A percentile compares a stretch with the other conserved stretches of the same genome.
Evolutionary conservation across 257 asterid species (phyloP).

Genomic region (Eustoma russellianum): DNA sequence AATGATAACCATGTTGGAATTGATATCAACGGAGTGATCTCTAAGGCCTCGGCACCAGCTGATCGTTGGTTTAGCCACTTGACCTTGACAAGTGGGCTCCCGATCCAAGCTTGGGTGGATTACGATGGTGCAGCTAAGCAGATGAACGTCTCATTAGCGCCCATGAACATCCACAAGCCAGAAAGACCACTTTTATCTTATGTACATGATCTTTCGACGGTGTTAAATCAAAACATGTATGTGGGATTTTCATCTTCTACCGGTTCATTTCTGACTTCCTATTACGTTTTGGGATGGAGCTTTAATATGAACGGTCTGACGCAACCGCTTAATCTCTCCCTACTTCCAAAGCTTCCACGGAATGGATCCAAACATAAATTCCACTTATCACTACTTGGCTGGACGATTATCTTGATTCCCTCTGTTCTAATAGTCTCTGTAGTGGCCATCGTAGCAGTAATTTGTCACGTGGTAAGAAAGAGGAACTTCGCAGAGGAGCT

Average conservation of each 20-base stretch:
- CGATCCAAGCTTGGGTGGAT: constrained; percentile 17
- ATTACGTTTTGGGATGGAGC: constrained; percentile 20
- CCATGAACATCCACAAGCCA: constrained; percentile 3
- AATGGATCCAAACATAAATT: neutral
- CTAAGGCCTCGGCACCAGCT: constrained; percentile 5
- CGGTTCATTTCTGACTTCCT: neutral
- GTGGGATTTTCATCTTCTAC: constrained; percentile 15
- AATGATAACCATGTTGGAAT: constrained; percentile 21
- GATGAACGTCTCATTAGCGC: constrained; percentile 17
- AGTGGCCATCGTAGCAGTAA: neutral
- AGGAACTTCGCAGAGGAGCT: constrained; percentile 13
- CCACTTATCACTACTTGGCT: neutral
- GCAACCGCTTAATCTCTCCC: constrained; percentile 3
- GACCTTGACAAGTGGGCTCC: constrained; percentile 5
- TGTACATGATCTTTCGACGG: constrained; percentile 4
- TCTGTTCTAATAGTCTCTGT: neutral
- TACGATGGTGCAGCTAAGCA: constrained; percentile 2
- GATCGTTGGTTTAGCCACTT: neutral
- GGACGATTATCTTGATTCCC: neutral
- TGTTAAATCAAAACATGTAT: constrained; percentile 8
- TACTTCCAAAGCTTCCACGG: constrained; percentile 4
- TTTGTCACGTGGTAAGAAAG: neutral
- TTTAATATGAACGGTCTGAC: constrained; percentile 19
- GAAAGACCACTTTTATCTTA: constrained; percentile 10
- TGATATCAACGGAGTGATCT: constrained; percentile 9